Percentiles rank a stretch among this genome's conserved stretches.
These are phyloP conservation scores for Pythium aristosporum DNA, from an alignment of 352 stramenopile species.

Conservation along the genomic window DNA sequence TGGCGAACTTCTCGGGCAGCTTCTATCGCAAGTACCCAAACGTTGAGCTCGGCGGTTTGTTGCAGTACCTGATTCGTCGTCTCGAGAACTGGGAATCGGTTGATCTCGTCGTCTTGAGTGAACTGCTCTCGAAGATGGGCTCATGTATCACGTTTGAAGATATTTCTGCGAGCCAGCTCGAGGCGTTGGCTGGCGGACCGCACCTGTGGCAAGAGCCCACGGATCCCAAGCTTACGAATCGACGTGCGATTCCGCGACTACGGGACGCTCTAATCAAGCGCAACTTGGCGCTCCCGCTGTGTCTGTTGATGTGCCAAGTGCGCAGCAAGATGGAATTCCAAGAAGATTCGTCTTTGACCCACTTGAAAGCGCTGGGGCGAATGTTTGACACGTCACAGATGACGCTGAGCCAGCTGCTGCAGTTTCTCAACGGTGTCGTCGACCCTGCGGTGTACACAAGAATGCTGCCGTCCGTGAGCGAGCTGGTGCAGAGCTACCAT, in stretches of 20 bases:
- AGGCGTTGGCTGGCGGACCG: slow-evolving; percentile 76
- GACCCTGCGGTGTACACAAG: slow-evolving; percentile 67
- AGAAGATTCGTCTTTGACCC: slow-evolving; percentile 47
- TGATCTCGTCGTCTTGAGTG: slow-evolving; percentile 85
- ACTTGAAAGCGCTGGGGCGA: slow-evolving; percentile 78
- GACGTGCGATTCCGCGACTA: slow-evolving; percentile 72
- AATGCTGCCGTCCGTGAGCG: slow-evolving; percentile 65
- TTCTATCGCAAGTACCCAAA: slow-evolving; percentile 94
- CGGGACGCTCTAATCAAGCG: slow-evolving; percentile 85
- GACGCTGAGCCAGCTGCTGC: slow-evolving; percentile 83
- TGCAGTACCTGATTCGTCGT: slow-evolving; percentile 90
- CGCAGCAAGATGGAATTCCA: slow-evolving; percentile 83
- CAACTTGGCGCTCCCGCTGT: slow-evolving; percentile 71
- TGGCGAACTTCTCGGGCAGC: slow-evolving; percentile 93
- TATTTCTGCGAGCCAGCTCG: slow-evolving; percentile 79
- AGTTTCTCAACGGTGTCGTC: slow-evolving; percentile 79
- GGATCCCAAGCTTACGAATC: slow-evolving; percentile 83
- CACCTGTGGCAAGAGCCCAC: slow-evolving; percentile 79
- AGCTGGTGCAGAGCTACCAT: slow-evolving; percentile 74
- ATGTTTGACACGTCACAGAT: slow-evolving; percentile 86
- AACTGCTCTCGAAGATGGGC: slow-evolving; percentile 87
- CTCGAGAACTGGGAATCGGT: slow-evolving; percentile 85
- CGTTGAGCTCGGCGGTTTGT: slow-evolving; percentile 89
- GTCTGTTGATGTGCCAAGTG: slow-evolving; percentile 83
- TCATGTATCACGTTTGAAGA: slow-evolving; percentile 86